phyloP scores from a whole-genome alignment of 2,329 filamentous ascomycete genomes.

The Colletotrichum chrysophilum region DNA sequence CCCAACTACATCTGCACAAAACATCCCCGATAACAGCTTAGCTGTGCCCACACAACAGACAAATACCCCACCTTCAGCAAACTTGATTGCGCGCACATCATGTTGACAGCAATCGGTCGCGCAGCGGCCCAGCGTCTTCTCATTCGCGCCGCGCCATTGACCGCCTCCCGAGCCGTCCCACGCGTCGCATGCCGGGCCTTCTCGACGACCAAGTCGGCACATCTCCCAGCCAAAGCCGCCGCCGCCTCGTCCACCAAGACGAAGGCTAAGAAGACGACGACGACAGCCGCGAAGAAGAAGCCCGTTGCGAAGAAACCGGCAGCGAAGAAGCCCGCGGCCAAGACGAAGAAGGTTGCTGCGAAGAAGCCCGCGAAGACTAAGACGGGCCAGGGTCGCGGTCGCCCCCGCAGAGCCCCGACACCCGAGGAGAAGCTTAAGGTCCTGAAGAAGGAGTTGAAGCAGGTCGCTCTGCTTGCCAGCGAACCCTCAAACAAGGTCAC shows the following conservation, averaged over 20 bases:
- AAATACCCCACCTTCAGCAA: neutral
- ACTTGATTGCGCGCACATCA: conserved; percentile 26
- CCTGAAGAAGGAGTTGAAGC: conserved; percentile 41
- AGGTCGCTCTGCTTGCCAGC: conserved; percentile 41
- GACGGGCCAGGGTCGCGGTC: conserved; percentile 25
- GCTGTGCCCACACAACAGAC: neutral
- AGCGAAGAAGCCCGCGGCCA: conserved; percentile 24
- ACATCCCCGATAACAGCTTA: neutral
- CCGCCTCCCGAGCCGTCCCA: conserved; percentile 23
- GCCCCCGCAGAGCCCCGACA: conserved; percentile 33
- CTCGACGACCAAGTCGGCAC: conserved; percentile 31
- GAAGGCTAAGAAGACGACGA: conserved; percentile 26
- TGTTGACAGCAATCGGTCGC: conserved; percentile 48
- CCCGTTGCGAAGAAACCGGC: conserved; percentile 27
- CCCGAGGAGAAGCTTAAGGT: conserved; percentile 42
- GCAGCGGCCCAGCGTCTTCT: conserved; percentile 40
- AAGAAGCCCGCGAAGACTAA: conserved; percentile 26
- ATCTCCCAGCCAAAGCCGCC: conserved; percentile 26
- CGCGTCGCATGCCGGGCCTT: conserved; percentile 32
- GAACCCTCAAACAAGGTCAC: conserved; percentile 39
- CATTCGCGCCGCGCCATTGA: conserved; percentile 24
- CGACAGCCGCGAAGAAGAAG: conserved; percentile 27
- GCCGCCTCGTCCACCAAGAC: conserved; percentile 22
- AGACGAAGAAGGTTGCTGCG: conserved; percentile 5
- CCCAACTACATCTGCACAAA: neutral